Evolutionary conservation across 1,284 basidiomycete genomes (phyloP), one percentile per base, ranked within the genome.

Genomic region (Afroboletus lepidellus): DNA sequence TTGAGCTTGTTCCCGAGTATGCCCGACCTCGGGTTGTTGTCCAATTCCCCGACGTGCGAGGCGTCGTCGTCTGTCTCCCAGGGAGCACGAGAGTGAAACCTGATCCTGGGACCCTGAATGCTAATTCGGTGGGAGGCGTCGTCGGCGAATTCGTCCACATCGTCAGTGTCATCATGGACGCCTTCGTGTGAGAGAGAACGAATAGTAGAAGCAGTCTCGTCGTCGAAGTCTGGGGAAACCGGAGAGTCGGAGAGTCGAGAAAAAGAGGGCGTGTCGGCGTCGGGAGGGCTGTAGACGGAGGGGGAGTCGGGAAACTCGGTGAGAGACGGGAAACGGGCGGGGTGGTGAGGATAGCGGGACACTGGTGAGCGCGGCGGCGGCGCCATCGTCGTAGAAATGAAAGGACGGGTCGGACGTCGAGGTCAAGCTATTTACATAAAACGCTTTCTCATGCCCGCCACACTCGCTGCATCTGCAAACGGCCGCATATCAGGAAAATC

Each of bases 91-190:
- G 86, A 85, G 68, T 90, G 87, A 63, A 90, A 82, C 43, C 84
- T 81, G 78, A 91, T 87, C 66, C 83, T 88, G 25, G 88, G 88
- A 16, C 89, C 89, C 38, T 86, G 80, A 48, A 84, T 72, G 61
- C 85, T 89, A 69, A 88, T 79, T 50, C 83, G 53, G 76, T 54
- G 74, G 57, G 51, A 76, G 69, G 49, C 50, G 38, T 59, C 61
- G 32, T 77, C 74, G 21, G 73, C 65, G 46, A 70, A 72, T n/a
- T 73, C 73, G 34, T 67, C 66, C 29, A 63, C 56, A 25, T 70
- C 71, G 13, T 38, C 36, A 38, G 58, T 51, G 16, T 67, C 64
- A 8, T 66, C 60, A 32, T 63, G 63, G 41, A 64, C 60, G 43
- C 69, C 63, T 42, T 67, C 65, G 15, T 70, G 50, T 18, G 57